Conservation (phyloP, 116 monocot species). For the Trichopus zeylanicus region DNA sequence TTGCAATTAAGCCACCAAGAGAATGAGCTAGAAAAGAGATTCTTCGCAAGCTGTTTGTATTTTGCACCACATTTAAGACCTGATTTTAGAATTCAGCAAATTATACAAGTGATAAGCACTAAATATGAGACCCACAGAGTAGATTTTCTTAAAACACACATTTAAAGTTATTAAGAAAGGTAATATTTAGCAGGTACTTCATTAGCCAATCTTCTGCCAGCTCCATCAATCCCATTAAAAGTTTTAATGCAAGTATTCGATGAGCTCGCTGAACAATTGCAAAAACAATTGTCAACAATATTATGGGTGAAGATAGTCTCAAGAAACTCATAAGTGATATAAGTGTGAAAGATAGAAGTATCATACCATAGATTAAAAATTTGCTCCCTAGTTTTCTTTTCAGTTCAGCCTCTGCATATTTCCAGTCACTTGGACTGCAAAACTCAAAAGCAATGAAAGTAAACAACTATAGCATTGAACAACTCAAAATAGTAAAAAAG, state of each 20-base stretch:
- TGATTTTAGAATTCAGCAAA: conserved; percentile 7
- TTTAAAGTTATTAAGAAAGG: not conserved
- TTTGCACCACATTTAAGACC: conserved; percentile 60
- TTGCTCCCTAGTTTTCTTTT: conserved; percentile 59
- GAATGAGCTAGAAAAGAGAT: conserved; percentile 91
- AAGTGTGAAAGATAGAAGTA: not conserved
- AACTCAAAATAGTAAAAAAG: not conserved
- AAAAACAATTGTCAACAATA: conserved; percentile 1
- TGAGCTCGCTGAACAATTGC: conserved; percentile 60
- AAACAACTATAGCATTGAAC: not conserved
- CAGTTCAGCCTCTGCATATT: conserved; percentile 68
- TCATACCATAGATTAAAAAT: conserved; percentile 87
- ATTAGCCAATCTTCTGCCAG: conserved; percentile 80
- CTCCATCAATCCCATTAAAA: conserved; percentile 78
- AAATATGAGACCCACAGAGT: not conserved
- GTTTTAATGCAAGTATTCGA: conserved; percentile 76
- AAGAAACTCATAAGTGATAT: not conserved
- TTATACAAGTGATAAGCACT: not conserved
- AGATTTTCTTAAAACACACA: not conserved
- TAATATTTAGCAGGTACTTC: conserved; percentile 40
- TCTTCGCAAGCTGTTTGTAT: conserved; percentile 52
- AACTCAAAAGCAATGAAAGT: not conserved
- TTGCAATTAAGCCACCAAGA: conserved; percentile 78
- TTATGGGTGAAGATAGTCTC: not conserved
- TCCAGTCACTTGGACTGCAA: conserved; percentile 89